phyloP scores from a whole-genome alignment of 108 stramenopile species.

The Seminavis robusta region DNA sequence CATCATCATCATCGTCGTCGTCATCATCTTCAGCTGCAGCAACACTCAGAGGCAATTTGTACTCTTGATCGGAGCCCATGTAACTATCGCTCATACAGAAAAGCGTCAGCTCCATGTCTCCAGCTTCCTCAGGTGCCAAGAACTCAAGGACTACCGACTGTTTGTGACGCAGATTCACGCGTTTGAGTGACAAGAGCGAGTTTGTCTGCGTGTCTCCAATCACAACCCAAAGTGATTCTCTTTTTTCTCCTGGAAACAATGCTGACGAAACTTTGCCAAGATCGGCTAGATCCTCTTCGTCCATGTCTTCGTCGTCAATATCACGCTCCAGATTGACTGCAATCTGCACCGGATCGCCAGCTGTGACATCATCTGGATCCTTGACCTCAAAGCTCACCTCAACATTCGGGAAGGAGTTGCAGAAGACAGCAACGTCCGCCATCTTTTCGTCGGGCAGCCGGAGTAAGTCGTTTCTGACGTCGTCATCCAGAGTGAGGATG shows the following conservation, averaged over 20 bases:
- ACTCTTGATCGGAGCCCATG: slow-evolving; percentile 96
- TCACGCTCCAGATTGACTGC: slow-evolving; percentile 88
- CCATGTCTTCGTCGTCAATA: slow-evolving; percentile 86
- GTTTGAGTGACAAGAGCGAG: slow-evolving; percentile 89
- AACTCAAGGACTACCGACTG: slow-evolving; percentile 83
- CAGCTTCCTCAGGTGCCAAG: slow-evolving; percentile 92
- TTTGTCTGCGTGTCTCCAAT: slow-evolving; percentile 90
- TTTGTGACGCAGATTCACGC: slow-evolving; percentile 69
- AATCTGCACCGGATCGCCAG: slow-evolving; percentile 86
- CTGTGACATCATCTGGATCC: slow-evolving; percentile 82
- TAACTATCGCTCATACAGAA: slow-evolving; percentile 99
- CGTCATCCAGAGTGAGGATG: slow-evolving; percentile 92
- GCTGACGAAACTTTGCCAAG: slow-evolving; percentile 84
- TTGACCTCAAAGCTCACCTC: slow-evolving; percentile 86
- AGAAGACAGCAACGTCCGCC: slow-evolving; percentile 97
- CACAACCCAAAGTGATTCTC: slow-evolving; percentile 96
- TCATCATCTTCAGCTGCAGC: slow-evolving; percentile 63
- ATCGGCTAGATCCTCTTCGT: slow-evolving; percentile 69
- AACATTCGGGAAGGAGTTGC: slow-evolving; percentile 96
- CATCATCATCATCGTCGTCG: slow-evolving; percentile 52
- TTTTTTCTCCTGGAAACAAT: slow-evolving; percentile 88
- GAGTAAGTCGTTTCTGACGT: slow-evolving; percentile 86
- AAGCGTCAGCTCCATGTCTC: slow-evolving; percentile 89
- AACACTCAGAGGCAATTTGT: slow-evolving; percentile 81
- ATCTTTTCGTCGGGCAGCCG: slow-evolving; percentile 87